Conservation (phyloP, 2,329 filamentous ascomycete genomes). For the Cytospora leucostoma region DNA sequence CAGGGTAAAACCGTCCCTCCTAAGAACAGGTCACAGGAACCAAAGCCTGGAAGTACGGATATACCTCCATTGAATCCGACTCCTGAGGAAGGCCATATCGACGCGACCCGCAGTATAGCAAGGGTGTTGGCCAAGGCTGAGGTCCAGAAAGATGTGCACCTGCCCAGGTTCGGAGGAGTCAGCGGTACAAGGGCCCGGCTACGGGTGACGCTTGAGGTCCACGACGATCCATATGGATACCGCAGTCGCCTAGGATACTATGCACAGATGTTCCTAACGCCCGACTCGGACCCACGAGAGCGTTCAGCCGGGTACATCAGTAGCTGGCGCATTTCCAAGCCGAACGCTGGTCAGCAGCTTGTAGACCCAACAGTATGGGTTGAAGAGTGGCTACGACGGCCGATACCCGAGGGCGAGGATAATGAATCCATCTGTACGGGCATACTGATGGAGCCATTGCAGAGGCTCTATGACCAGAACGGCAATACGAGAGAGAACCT, state of each 20-base stretch:
- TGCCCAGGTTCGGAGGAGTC: background rate
- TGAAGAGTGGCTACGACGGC: slow-evolving; percentile 1
- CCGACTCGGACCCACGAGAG: background rate
- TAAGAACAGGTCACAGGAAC: background rate
- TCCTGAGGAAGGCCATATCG: too few relatives aligned
- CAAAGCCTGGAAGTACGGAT: background rate
- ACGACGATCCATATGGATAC: slow-evolving; percentile 4
- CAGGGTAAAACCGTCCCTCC: too few relatives aligned
- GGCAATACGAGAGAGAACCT: background rate
- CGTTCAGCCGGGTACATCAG: slow-evolving; percentile 4
- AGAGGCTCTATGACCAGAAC: background rate
- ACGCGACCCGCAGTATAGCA: background rate
- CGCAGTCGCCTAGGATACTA: slow-evolving; percentile 12
- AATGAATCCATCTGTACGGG: background rate
- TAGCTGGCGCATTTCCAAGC: slow-evolving; percentile 11
- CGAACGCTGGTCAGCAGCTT: background rate
- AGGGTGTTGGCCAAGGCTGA: background rate
- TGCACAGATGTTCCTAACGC: background rate
- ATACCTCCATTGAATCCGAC: background rate
- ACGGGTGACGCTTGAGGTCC: slow-evolving; percentile 2
- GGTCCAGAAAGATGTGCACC: background rate
- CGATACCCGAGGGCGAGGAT: background rate
- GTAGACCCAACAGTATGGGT: background rate
- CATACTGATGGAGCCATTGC: slow-evolving; percentile 10
- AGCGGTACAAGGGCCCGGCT: background rate